These are phyloP conservation scores for Corylus avellana DNA, from an alignment of 306 rosid genomes.

Conservation along the genomic window DNA sequence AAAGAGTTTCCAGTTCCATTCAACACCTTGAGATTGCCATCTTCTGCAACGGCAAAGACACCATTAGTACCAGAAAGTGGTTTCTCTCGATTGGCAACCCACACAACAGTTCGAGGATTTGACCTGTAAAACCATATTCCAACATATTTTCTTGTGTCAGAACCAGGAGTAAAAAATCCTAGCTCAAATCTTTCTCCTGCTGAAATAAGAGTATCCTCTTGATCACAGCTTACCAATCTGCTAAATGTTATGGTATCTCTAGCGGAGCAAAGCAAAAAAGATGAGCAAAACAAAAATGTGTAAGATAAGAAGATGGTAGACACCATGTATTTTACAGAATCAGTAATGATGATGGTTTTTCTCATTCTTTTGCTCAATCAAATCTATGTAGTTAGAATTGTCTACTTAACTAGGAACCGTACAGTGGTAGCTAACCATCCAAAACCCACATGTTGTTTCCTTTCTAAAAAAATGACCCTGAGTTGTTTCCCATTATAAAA, in stretches of 20 bases:
- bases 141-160: conserved; percentile 53
- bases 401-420: conserved; percentile 19
- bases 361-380: conserved; percentile 35
- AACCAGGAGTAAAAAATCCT: conserved; percentile 67
- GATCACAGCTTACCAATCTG: conserved; percentile 39
- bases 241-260: conserved; percentile 41
- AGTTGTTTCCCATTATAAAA: conserved; percentile 8
- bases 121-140: conserved; percentile 75
- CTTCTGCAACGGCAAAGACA: conserved; percentile 49
- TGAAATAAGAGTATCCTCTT: conserved; percentile 55
- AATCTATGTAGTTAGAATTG: conserved; percentile 22
- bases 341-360: conserved; percentile 34
- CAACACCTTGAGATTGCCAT: conserved; percentile 63
- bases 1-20: conserved; percentile 39
- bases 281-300: conserved; percentile 35
- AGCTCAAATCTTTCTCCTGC: conserved; percentile 56
- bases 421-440: conserved; percentile 6
- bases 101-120: conserved; percentile 56
- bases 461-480: neutral
- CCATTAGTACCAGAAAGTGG: conserved; percentile 56
- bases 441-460: conserved; percentile 21
- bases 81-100: conserved; percentile 74
- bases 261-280: conserved; percentile 41
- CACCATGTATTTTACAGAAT: conserved; percentile 37
- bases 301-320: conserved; percentile 28